These are phyloP conservation scores for Davidsoniella virescens DNA, from an alignment of 2,329 filamentous ascomycete species.

Conservation along the genomic window DNA sequence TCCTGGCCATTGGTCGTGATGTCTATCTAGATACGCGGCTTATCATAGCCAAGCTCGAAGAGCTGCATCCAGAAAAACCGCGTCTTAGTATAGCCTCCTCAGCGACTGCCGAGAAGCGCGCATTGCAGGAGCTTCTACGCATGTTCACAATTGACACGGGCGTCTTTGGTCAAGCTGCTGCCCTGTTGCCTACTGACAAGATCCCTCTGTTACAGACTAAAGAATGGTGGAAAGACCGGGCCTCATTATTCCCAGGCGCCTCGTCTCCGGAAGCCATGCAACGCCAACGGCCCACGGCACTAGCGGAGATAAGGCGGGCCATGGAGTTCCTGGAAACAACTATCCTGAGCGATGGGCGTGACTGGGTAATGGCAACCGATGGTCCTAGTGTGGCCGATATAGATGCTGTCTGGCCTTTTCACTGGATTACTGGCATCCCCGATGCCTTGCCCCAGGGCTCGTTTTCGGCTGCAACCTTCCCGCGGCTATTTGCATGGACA, in stretches of 20 bases:
- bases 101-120: slow-evolving; percentile 21
- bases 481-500: slow-evolving; percentile 47
- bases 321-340: slow-evolving; percentile 45
- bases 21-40: slow-evolving; percentile 55
- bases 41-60: slow-evolving; percentile 48
- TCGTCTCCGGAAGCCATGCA: slow-evolving; percentile 16
- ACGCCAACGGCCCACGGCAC: slow-evolving; percentile 32
- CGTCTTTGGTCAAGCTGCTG: slow-evolving; percentile 36
- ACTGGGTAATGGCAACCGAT: slow-evolving; percentile 42
- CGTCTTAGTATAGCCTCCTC: slow-evolving; percentile 22
- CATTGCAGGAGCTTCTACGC: slow-evolving; percentile 31
- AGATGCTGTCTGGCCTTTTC: slow-evolving; percentile 50
- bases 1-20: slow-evolving; percentile 49
- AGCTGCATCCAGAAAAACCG: slow-evolving; percentile 30
- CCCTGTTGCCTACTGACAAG: slow-evolving; percentile 37
- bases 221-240: slow-evolving; percentile 41
- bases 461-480: slow-evolving; percentile 37
- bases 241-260: slow-evolving; percentile 21
- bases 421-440: slow-evolving; percentile 44
- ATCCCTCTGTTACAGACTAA: slow-evolving; percentile 38
- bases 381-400: slow-evolving; percentile 47
- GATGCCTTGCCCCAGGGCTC: slow-evolving; percentile 35
- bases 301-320: slow-evolving; percentile 35
- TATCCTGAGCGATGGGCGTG: slow-evolving; percentile 47
- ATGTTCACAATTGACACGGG: slow-evolving; percentile 38